Base-by-base conservation (phyloP, 768 basidiomycete species). In the Amanita rubescens region DNA sequence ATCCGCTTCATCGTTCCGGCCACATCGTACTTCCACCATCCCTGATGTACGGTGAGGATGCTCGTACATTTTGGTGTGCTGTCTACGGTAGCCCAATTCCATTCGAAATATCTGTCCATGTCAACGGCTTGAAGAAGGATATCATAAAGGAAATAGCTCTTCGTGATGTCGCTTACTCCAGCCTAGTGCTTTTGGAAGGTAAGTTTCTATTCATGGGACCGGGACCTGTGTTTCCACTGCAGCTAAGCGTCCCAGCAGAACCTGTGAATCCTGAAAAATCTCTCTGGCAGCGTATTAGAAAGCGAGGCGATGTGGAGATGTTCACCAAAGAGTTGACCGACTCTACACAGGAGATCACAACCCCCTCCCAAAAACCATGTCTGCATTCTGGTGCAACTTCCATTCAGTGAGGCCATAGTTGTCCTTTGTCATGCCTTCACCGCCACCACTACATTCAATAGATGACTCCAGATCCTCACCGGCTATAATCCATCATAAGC, bases 401-500 rank as follows among this genome's bases (percentile, higher is more conserved):
- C 42, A 17, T 43, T 22, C 42, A 22, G 42, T 43, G 42, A 22
- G 42, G 9, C 42, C 20, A 43, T 43, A n/a, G 42, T 22, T 11
- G 11, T 43, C 42, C 8, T 43, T n/a, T 43, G 2, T 5, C 11
- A 17, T 43, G 42, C 38, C 38, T 39, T 39, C 38, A 39, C 38
- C 38, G 12, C 38, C 38, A 43, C 42, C 20, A 43, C 20, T 22
- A 22, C 11, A n/a, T 43, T 17, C 20, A 2, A 43, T 43, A 43
- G 42, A 20, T 11, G 42, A 43, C 42, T 17, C 42, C 20, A 43
- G 42, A 43, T 43, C 42, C n/a, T 57, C 53, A 52, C 53, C 54
- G 43, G 43, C 53, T 55, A 44, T 53, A 41, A 25, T 57, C 9
- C 55, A 57, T 51, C 0, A 37, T 42, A 54, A 54, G 44, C 32